Conservation (phyloP, 2,329 filamentous ascomycete genomes). For the Fusarium poae region DNA sequence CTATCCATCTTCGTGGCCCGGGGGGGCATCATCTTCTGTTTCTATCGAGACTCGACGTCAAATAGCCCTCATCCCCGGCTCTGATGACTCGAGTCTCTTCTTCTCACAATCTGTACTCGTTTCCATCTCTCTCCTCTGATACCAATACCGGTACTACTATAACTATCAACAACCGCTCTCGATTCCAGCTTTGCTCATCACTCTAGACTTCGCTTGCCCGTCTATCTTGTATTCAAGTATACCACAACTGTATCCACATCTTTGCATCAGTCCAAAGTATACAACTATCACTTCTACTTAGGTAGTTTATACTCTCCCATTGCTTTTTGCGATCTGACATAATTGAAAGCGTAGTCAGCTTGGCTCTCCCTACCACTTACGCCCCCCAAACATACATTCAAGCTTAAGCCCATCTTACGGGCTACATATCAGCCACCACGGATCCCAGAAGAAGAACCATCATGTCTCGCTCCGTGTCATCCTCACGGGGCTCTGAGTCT, state of each 20-base stretch:
- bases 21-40: conserved; percentile 35
- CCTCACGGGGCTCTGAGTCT: conserved; percentile 49
- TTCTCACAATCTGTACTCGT: conserved; percentile 4
- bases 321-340: conserved; percentile 30
- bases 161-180: conserved; percentile 13
- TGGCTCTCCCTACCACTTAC: conserved; percentile 22
- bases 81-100: conserved; percentile 26
- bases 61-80: conserved; percentile 36
- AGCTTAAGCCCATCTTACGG: conserved; percentile 22
- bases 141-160: conserved; percentile 11
- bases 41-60: conserved; percentile 29
- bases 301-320: conserved; percentile 18
- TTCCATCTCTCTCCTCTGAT: background rate
- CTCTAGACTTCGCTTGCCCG: background rate
- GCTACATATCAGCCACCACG: conserved; percentile 36
- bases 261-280: conserved; percentile 2
- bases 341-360: conserved; percentile 29
- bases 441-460: conserved; percentile 39
- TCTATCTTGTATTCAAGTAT: conserved; percentile 1
- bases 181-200: background rate
- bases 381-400: conserved; percentile 5
- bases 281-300: conserved; percentile 8
- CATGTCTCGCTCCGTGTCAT: conserved; percentile 48
- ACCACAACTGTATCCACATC: conserved; percentile 1
- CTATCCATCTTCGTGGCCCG: conserved; percentile 29